phyloP scores from a whole-genome alignment of 345 rosid genomes.

The Raphanus sativus region DNA sequence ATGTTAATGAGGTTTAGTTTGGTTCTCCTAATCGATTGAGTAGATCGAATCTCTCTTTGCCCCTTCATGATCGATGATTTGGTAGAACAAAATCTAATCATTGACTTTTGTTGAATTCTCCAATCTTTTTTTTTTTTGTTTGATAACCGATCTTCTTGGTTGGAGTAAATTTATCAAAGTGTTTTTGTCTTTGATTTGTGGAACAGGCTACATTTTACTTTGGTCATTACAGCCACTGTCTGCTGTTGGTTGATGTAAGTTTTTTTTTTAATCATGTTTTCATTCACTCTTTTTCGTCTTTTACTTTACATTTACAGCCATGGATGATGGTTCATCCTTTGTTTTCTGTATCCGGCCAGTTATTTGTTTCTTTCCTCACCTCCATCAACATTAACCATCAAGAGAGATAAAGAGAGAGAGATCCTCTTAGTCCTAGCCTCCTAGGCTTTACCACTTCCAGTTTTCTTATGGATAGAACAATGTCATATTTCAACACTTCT shows the following conservation, averaged over 20 bases:
- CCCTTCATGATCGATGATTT: not conserved
- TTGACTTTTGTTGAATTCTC: constrained; percentile 20
- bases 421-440: too few relatives aligned
- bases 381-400: not conserved
- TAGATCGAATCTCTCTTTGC: not conserved
- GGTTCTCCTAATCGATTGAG: not conserved
- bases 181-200: not conserved
- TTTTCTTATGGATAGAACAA: constrained; percentile 7
- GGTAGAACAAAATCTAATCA: not conserved
- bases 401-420: not conserved
- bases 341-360: too few relatives aligned
- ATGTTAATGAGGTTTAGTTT: not conserved
- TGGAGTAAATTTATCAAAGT: not conserved
- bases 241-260: constrained; percentile 99
- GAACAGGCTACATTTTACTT: constrained; percentile 80
- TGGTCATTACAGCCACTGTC: constrained; percentile 86
- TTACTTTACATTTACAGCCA: not conserved
- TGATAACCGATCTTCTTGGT: not conserved
- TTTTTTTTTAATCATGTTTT: constrained; percentile 2
- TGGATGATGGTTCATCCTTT: constrained; percentile 16
- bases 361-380: not conserved
- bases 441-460: not conserved
- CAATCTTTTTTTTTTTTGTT: not conserved
- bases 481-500: not conserved
- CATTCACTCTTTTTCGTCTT: not conserved